phyloP scores from a whole-genome alignment of 2,329 filamentous ascomycete species.

The Colletotrichum spinosum region DNA sequence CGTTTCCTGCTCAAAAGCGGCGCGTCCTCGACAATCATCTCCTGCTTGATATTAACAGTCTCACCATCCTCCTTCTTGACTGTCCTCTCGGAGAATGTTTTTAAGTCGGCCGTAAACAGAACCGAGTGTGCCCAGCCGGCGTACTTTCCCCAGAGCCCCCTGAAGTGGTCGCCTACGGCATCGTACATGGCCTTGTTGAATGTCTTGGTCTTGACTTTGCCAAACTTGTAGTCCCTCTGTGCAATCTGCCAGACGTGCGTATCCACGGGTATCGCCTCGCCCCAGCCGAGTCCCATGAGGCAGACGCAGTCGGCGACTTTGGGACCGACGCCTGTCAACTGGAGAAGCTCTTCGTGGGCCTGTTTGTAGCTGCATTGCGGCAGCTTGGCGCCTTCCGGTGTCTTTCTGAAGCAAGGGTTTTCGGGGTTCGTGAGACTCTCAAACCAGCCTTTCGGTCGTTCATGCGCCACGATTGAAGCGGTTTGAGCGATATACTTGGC shows the following conservation, averaged over 20 bases:
- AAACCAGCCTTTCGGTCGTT: conserved; percentile 80
- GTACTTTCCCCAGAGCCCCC: conserved; percentile 89
- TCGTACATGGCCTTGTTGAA: conserved; percentile 91
- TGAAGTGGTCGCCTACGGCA: conserved; percentile 90
- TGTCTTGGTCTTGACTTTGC: conserved; percentile 83
- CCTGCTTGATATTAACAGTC: conserved; percentile 39
- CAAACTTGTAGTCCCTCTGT: conserved; percentile 93
- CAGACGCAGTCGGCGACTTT: conserved; percentile 98
- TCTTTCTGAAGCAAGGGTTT: conserved; percentile 66
- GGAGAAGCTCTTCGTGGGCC: conserved; percentile 84
- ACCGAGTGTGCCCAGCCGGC: conserved; percentile 99
- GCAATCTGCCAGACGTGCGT: conserved; percentile 99
- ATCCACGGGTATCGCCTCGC: conserved; percentile 93
- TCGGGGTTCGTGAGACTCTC: conserved; percentile 82
- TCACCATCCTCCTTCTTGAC: conserved; percentile 42
- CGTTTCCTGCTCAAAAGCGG: conserved; percentile 34
- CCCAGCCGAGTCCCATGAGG: conserved; percentile 96
- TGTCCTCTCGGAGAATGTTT: conserved; percentile 80
- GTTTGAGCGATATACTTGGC: conserved; percentile 94
- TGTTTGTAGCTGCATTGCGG: conserved; percentile 74
- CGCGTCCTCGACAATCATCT: conserved; percentile 45
- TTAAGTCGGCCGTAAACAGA: conserved; percentile 92
- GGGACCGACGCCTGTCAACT: conserved; percentile 89
- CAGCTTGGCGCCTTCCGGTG: conserved; percentile 57
- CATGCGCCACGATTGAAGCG: conserved; percentile 76